Evolutionary conservation across 202 grass and related monocot species (phyloP).

Genomic region (Brachypodium distachyon): DNA sequence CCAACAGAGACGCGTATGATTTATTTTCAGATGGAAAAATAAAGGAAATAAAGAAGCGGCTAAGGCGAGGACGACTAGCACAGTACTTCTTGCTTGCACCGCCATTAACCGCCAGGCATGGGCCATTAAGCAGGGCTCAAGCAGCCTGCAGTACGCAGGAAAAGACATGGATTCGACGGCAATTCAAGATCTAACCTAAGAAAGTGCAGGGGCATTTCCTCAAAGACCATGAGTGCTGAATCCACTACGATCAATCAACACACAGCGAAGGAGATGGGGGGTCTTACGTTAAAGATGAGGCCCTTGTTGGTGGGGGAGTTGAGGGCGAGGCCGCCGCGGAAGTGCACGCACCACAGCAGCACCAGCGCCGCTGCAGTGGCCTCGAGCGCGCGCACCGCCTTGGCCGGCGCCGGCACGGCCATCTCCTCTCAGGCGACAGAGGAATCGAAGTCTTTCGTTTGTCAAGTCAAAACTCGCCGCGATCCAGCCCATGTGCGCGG

Average conservation of each 20-base stretch:
- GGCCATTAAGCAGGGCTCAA: not conserved
- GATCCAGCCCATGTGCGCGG: not conserved
- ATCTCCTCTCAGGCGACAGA: conserved; percentile 17
- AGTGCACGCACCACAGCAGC: conserved; percentile 78
- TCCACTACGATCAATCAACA: not conserved
- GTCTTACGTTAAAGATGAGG: conserved; percentile 83
- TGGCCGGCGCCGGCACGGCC: conserved; percentile 48
- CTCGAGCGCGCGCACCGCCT: conserved; percentile 40
- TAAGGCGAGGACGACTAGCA: not conserved
- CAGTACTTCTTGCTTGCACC: not conserved
- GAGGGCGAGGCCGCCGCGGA: conserved; percentile 68
- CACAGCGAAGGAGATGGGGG: not conserved
- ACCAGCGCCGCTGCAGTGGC: conserved; percentile 44
- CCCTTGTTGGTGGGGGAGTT: conserved; percentile 59
- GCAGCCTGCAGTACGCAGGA: not conserved
- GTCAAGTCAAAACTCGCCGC: not conserved
- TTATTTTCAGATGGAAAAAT: not conserved
- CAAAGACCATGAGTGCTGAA: not conserved
- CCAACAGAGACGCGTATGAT: not conserved
- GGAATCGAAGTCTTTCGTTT: not conserved
- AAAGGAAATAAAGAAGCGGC: not conserved
- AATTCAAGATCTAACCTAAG: not conserved
- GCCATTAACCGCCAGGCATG: not conserved
- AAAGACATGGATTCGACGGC: not conserved
- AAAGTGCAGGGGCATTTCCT: not conserved